Evolutionary conservation across 2,329 filamentous ascomycete species (phyloP), one percentile per base, ranked within the genome.

Genomic region (Stylonectria norvegica): DNA sequence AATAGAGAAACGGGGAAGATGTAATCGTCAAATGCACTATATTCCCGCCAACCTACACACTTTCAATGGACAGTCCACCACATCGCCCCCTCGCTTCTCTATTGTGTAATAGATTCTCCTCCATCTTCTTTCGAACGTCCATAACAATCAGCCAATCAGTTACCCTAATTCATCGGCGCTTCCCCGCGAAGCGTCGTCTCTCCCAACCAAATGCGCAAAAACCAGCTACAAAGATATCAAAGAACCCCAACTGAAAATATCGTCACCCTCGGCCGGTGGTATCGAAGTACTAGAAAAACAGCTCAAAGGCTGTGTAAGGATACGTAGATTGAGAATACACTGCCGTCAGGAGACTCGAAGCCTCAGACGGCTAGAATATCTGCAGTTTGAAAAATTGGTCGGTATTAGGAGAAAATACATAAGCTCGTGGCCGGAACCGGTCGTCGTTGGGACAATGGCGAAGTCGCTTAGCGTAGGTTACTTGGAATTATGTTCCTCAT

Each of bases 341-440:
- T 31, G 16, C 25, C 17, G 41, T 28, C 20, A 30, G 20, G 25
- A 12, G 14, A 7, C 12, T 20, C 18, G 31, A 38, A 37, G 22
- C 14, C 33, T 20, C 17, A 25, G 30, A 27, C 45, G 34, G 41
- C 35, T 20, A 33, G 37, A 42, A 52, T 49, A 49, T 42, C 30
- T 42, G 35, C 45, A 49, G 18, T 28, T 38, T 22, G 27, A 32
- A 47, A 52, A 54, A 36, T 43, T 50, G 45, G 43, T n/a, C n/a
- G 27, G 14, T 42, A 56, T 51, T 52, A 57, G 32, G 36, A 51
- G 45, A 18, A 32, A n/a, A 43, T 57, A 56, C 54, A 53, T 57
- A 43, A 52, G 49, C 45, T 57, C 54, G 38, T 57, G 42, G 43
- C 47, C 49, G 44, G 52, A 25, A 45, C 48, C 47, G 33, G 48